Base-by-base conservation (phyloP, 257 asterid species). In the Mentha longifolia region DNA sequence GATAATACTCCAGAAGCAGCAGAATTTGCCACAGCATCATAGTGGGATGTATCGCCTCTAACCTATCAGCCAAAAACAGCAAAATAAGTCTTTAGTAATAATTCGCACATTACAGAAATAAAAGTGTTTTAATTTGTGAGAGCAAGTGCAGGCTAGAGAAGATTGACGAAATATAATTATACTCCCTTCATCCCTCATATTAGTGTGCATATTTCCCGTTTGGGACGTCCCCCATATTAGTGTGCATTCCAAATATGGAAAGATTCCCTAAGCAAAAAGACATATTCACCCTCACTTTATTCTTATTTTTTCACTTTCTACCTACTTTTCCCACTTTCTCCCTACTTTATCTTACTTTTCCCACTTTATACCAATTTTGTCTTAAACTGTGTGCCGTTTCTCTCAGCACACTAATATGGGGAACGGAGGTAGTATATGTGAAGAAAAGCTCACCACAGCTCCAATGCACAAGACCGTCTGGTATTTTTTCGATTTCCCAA, bases 1-100 rank as follows among this genome's bases (percentile, higher is more conserved):
- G 95, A 84, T 35, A 87, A 85, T 55, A 94, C 97, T 61, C 99
- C 97, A 55, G 99, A 94, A 54, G 97, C 92, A 70, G 97, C 92
- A 62, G 99, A 88, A 84, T 91, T 89, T 14, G 89, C 96, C 79
- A 94, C 99, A 5, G 96, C 92, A 89, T 94, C 99, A 65, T 94
- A 94, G 76, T 94, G 97, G 64, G 97, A 52, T 20, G 99, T 91
- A 71, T 91, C 99, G 9, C 99, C 99, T 84, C 92, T 81, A 76
- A 94, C 51, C 96, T 93, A 22, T 73, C 61, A 69, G 74, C 50
- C 88, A 37, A 15, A 68, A 78, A 70, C 46, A 59, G 45, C 31
- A 56, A 68, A 61, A 71, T 17, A 66, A 58, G 43, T 60, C 66
- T 49, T 19, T 13, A 59, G 50, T 59, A 46, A 54, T 28, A 67